Conservation (phyloP, 352 stramenopile species). For the Globisporangium mamillatum region DNA sequence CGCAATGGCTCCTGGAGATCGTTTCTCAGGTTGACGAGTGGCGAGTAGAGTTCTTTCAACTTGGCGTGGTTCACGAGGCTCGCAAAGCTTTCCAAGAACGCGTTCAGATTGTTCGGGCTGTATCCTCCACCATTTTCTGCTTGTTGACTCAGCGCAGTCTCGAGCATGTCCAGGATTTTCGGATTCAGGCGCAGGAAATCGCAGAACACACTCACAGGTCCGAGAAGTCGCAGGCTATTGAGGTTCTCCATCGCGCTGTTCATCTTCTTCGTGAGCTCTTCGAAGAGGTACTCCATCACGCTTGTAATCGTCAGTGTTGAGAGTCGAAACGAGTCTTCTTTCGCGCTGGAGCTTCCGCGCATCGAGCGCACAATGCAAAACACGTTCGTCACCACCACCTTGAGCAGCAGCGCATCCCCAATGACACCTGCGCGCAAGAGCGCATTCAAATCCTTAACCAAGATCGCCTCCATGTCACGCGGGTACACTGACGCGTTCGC, state of each 20-base stretch:
- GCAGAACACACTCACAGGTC: constrained; percentile 61
- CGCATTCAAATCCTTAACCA: constrained; percentile 58
- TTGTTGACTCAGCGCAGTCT: constrained; percentile 25
- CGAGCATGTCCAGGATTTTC: constrained; percentile 41
- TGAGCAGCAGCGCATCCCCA: constrained; percentile 75
- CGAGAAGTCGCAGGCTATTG: constrained; percentile 39
- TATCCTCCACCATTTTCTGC: neutral
- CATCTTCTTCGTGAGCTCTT: constrained; percentile 26
- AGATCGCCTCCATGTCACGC: constrained; percentile 61
- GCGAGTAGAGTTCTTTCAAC: constrained; percentile 37
- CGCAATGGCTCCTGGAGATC: constrained; percentile 23
- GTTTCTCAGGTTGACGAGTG: constrained; percentile 25
- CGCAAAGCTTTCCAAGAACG: constrained; percentile 48
- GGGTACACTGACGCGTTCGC: constrained; percentile 35
- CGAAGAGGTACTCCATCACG: constrained; percentile 52
- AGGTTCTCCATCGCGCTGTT: constrained; percentile 20
- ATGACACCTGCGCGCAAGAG: constrained; percentile 58
- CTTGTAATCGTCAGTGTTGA: constrained; percentile 37
- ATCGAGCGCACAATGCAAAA: constrained; percentile 59
- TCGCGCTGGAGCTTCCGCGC: constrained; percentile 18
- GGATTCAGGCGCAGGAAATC: constrained; percentile 61
- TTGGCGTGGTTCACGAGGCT: constrained; percentile 56
- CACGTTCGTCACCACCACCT: constrained; percentile 76
- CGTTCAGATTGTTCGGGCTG: constrained; percentile 17
- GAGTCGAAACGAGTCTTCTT: constrained; percentile 57